Conservation (phyloP, 208 protist species). For the Herpetomonas samuelpessoai region DNA sequence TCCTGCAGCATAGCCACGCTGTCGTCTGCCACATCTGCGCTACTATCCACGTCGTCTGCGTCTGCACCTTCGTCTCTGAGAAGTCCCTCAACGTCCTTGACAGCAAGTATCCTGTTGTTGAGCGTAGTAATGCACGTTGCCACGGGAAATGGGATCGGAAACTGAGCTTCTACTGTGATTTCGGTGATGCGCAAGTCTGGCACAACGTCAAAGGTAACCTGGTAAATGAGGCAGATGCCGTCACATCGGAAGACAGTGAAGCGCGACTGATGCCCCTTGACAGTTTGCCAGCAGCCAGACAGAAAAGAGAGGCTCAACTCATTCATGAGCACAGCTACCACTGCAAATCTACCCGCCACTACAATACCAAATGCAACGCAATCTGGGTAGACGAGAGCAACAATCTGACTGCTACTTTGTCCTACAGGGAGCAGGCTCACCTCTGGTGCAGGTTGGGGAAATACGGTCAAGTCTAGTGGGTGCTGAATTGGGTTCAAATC, state of each 20-base stretch:
- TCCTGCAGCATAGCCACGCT: neutral
- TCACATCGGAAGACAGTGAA: slow-evolving; percentile 8
- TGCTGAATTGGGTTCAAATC: no score
- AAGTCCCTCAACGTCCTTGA: neutral
- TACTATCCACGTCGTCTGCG: neutral
- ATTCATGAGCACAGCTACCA: neutral
- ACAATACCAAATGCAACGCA: neutral
- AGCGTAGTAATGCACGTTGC: neutral
- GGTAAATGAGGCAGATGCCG: slow-evolving; percentile 3
- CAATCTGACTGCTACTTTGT: no score
- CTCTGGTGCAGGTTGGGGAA: no score
- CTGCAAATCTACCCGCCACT: neutral
- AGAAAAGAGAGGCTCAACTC: slow-evolving; percentile 12
- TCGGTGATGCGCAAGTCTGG: slow-evolving; percentile 4
- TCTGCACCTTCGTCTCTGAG: neutral
- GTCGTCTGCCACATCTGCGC: neutral
- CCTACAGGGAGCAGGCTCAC: no score
- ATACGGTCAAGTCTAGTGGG: no score
- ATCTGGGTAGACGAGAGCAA: neutral
- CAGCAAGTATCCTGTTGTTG: neutral
- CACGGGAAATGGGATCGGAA: neutral
- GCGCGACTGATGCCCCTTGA: neutral
- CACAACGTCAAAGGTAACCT: slow-evolving; percentile 3
- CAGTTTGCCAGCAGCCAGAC: neutral
- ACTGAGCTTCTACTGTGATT: slow-evolving; percentile 3